Percentiles rank a stretch among this genome's conserved stretches.
phyloP scores from a whole-genome alignment of 225 moss, liverwort and hornwort genomes.

The Climacium dendroides region DNA sequence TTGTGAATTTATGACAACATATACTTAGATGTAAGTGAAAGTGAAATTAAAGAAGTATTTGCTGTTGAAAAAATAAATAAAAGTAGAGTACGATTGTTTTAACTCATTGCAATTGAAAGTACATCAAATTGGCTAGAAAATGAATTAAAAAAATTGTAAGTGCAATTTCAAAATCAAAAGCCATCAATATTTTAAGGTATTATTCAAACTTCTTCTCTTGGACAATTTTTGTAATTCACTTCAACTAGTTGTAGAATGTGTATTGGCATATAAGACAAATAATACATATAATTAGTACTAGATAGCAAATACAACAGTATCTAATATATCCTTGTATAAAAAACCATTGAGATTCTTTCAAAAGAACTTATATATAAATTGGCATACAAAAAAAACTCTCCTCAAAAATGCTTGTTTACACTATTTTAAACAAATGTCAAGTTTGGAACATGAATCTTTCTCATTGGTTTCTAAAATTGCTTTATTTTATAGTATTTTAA shows the following conservation, averaged over 20 bases:
- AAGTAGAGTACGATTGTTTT: background rate
- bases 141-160: background rate
- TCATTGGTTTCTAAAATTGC: too few species aligned
- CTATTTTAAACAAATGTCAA: too few species aligned
- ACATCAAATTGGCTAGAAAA: background rate
- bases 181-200: background rate
- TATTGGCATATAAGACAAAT: background rate
- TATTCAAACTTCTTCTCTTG: background rate
- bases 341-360: background rate
- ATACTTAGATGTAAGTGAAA: background rate
- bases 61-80: background rate
- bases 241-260: background rate
- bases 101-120: background rate
- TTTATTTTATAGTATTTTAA: background rate
- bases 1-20: background rate
- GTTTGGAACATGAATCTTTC: too few species aligned
- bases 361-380: background rate
- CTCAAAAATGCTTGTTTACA: rapidly evolving
- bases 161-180: background rate
- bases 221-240: background rate
- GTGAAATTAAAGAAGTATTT: background rate
- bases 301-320: background rate
- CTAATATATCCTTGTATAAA: background rate
- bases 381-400: background rate
- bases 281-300: background rate